phyloP scores from a whole-genome alignment of 345 rosid species.

The Reutealis trisperma region DNA sequence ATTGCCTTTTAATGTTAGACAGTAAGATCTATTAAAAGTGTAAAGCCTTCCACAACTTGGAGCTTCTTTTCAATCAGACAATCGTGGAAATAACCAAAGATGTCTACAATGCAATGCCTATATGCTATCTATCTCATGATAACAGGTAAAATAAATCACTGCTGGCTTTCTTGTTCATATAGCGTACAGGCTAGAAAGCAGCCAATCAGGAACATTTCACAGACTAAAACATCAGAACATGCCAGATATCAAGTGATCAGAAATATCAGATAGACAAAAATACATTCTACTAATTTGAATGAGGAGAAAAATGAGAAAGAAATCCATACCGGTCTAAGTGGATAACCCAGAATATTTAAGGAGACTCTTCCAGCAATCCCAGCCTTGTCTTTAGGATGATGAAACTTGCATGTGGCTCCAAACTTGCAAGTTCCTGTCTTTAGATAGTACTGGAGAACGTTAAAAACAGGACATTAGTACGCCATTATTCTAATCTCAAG shows the following conservation, averaged over 20 bases:
- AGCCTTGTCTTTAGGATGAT: slow-evolving; percentile 97
- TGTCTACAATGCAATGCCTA: not conserved
- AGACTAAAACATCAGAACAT: slow-evolving; percentile 8
- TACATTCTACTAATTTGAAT: not conserved
- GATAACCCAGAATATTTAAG: slow-evolving; percentile 88
- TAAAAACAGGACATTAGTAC: slow-evolving; percentile 18
- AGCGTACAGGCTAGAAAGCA: not conserved
- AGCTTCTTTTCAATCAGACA: not conserved
- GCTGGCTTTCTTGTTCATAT: not conserved
- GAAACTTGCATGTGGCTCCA: slow-evolving; percentile 99
- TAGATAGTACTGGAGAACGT: slow-evolving; percentile 70
- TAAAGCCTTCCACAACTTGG: not conserved
- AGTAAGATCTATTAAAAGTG: not conserved
- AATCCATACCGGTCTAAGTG: slow-evolving; percentile 75
- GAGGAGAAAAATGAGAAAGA: slow-evolving; percentile 14
- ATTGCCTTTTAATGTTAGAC: not conserved
- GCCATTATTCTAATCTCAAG: not conserved
- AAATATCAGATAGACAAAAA: not conserved
- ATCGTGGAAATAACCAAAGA: not conserved
- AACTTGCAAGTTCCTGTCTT: slow-evolving; percentile 99
- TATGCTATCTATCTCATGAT: not conserved
- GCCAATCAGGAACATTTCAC: not conserved
- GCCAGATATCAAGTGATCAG: not conserved
- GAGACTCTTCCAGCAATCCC: slow-evolving; percentile 90
- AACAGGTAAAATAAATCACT: not conserved